Conservation (phyloP, 495 filamentous ascomycete genomes). For the Lasiosphaeria hispida region DNA sequence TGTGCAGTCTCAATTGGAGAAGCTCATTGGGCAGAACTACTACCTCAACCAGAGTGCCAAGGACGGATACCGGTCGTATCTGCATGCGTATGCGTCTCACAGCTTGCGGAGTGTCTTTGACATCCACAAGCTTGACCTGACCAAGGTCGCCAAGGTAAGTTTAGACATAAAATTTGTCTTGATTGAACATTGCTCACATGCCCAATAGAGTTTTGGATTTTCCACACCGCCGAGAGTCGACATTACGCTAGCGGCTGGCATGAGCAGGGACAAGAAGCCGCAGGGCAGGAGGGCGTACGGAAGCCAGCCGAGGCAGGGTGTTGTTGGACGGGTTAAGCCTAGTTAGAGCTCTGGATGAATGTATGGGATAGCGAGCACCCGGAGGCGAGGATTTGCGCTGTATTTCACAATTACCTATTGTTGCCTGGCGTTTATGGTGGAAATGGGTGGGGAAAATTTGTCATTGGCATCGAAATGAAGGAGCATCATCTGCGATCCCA, state of each 20-base stretch:
- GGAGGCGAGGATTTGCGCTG: too few relatives aligned
- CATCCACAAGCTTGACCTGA: slow-evolving; percentile 86
- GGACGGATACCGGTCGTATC: slow-evolving; percentile 73
- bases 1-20: slow-evolving; percentile 93
- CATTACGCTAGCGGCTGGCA: slow-evolving; percentile 79
- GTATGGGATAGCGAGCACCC: too few relatives aligned
- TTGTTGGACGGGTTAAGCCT: not conserved
- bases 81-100: slow-evolving; percentile 93
- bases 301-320: slow-evolving; percentile 49
- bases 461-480: too few relatives aligned
- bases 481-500: too few relatives aligned
- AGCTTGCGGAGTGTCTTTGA: slow-evolving; percentile 88
- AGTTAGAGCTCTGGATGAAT: too few relatives aligned
- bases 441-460: too few relatives aligned
- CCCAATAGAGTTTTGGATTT: slow-evolving; percentile 73
- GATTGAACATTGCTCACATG: slow-evolving; percentile 8
- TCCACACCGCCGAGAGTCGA: slow-evolving; percentile 85
- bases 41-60: slow-evolving; percentile 84
- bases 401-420: too few relatives aligned
- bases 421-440: too few relatives aligned
- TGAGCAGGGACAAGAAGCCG: slow-evolving; percentile 83
- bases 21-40: slow-evolving; percentile 90
- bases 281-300: slow-evolving; percentile 78
- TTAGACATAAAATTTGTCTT: too few relatives aligned
- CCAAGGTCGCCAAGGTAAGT: slow-evolving; percentile 76